A percentile compares a stretch with the other conserved stretches of the same genome.
phyloP scores from a whole-genome alignment of 768 basidiomycete species.

The Phanerochaete carnosa region DNA sequence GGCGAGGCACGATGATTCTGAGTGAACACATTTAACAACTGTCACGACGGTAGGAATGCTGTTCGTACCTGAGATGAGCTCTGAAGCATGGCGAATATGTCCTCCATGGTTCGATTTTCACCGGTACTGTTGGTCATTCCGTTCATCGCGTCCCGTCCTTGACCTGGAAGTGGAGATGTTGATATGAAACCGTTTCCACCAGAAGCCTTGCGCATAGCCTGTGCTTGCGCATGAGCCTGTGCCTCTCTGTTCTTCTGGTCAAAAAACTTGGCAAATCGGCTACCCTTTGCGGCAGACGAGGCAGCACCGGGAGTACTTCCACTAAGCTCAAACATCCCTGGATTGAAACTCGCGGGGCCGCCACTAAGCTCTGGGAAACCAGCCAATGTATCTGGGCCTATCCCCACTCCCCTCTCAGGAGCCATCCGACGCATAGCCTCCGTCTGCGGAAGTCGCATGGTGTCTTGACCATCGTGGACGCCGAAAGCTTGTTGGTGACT shows the following conservation, averaged over 20 bases:
- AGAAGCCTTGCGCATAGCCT: not conserved
- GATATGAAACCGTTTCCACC: slow-evolving; percentile 31
- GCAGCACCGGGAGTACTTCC: slow-evolving; percentile 29
- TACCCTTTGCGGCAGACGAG: slow-evolving; percentile 62
- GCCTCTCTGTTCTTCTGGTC: slow-evolving; percentile 58
- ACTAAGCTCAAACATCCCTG: slow-evolving; percentile 15
- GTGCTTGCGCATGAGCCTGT: slow-evolving; percentile 32
- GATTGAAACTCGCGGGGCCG: slow-evolving; percentile 10
- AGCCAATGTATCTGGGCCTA: slow-evolving; percentile 15
- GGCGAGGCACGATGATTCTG: slow-evolving; percentile 24
- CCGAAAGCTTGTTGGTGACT: slow-evolving; percentile 10
- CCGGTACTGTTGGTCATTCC: slow-evolving; percentile 34
- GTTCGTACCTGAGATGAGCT: slow-evolving; percentile 69
- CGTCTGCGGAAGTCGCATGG: slow-evolving; percentile 16
- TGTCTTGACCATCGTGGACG: slow-evolving; percentile 20
- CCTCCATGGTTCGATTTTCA: slow-evolving; percentile 69
- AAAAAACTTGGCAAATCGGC: slow-evolving; percentile 86
- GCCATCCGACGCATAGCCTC: slow-evolving; percentile 20
- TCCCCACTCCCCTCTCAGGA: slow-evolving; percentile 18
- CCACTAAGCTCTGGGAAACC: slow-evolving; percentile 17
- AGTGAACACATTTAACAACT: not conserved
- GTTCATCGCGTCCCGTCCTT: slow-evolving; percentile 45
- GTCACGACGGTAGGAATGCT: not conserved
- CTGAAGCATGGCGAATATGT: slow-evolving; percentile 77
- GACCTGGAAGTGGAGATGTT: slow-evolving; percentile 43